Evolutionary conservation across 2,329 filamentous ascomycete genomes (phyloP).

Genomic region (Aspergillus chevalieri): DNA sequence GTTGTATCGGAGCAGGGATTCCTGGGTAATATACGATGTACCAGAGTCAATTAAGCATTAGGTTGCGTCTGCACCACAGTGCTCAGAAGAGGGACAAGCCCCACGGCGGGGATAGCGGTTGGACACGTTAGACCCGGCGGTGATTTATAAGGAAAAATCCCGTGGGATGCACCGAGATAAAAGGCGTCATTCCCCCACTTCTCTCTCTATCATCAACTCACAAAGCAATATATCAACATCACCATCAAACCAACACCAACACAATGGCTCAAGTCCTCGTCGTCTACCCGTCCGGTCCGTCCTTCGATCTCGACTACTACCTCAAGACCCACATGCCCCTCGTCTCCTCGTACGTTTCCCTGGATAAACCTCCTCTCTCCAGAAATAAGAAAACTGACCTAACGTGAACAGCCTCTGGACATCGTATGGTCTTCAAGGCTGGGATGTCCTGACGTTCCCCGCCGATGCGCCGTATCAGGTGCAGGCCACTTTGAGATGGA

Average conservation of each 20-base stretch:
- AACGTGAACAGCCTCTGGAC: background rate
- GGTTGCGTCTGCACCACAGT: too few relatives aligned
- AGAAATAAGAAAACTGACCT: background rate
- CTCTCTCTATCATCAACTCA: too few relatives aligned
- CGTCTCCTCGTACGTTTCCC: background rate
- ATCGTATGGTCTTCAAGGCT: background rate
- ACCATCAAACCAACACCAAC: background rate
- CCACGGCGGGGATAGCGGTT: too few relatives aligned
- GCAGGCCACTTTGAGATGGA: background rate
- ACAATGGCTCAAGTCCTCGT: background rate
- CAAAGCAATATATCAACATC: too few relatives aligned
- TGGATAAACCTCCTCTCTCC: background rate
- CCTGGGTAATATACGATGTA: too few relatives aligned
- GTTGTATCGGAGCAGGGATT: too few relatives aligned
- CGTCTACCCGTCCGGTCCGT: background rate
- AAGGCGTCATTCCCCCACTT: too few relatives aligned
- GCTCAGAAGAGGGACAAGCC: too few relatives aligned
- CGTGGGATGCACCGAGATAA: too few relatives aligned
- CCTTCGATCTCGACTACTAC: background rate
- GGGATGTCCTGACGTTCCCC: background rate
- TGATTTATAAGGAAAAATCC: too few relatives aligned
- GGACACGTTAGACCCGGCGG: too few relatives aligned
- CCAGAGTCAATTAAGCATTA: too few relatives aligned
- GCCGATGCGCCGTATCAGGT: background rate
- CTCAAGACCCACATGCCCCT: background rate